These are phyloP conservation scores for Paecilomyces sp. DNA, from an alignment of 2,329 filamentous ascomycete species.

Conservation along the genomic window DNA sequence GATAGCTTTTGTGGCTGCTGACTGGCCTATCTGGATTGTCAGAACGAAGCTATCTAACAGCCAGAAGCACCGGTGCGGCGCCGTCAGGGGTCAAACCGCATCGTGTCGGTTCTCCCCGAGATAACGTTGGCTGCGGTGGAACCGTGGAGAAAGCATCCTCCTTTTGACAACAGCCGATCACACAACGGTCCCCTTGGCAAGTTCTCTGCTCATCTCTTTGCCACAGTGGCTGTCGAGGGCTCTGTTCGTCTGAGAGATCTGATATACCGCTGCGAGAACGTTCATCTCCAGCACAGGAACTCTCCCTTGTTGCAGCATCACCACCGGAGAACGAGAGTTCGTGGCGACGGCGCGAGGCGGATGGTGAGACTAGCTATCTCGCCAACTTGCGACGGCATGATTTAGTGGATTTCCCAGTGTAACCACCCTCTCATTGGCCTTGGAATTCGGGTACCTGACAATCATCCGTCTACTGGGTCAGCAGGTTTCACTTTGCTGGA, in stretches of 20 bases:
- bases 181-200: not conserved
- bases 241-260: not conserved
- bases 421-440: not conserved
- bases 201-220: not conserved
- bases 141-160: not conserved
- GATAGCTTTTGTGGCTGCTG: not conserved
- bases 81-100: not conserved
- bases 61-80: not conserved
- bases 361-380: not conserved
- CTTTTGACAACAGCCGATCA: not conserved
- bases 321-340: not conserved
- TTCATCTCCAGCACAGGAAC: not conserved
- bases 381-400: not conserved
- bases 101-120: not conserved
- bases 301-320: not conserved
- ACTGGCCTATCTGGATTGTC: not conserved
- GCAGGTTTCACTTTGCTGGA: not conserved
- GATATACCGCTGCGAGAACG: not conserved
- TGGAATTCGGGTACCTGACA: not conserved
- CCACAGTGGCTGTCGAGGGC: not conserved
- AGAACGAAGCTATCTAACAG: not conserved
- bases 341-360: not conserved
- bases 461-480: not conserved
- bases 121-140: not conserved
- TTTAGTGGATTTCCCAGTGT: not conserved